Conservation (phyloP, 2,329 filamentous ascomycete genomes). For the Aplosporella prunicola region DNA sequence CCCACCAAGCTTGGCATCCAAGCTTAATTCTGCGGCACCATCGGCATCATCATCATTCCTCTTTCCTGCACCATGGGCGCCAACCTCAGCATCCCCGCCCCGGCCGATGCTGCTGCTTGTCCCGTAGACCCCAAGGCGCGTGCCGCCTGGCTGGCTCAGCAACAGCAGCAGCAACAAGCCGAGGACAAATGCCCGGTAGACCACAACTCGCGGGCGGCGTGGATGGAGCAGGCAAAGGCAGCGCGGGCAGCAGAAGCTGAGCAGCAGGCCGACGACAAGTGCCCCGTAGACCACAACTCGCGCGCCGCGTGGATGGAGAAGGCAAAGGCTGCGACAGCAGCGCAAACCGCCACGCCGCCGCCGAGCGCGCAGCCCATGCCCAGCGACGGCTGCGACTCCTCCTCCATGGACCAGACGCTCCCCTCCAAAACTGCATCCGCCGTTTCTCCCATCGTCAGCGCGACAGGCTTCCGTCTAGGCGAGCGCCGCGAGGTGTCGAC, state of each 20-base stretch:
- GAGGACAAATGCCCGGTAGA: constrained; percentile 97
- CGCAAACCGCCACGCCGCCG: constrained; percentile 22
- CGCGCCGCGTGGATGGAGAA: constrained; percentile 78
- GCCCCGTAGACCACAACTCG: constrained; percentile 84
- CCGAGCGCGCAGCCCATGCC: constrained; percentile 11
- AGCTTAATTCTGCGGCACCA: too few relatives aligned
- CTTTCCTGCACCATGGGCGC: too few relatives aligned
- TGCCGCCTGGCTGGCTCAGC: constrained; percentile 72
- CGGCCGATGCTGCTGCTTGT: constrained; percentile 43
- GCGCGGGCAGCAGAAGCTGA: too few relatives aligned
- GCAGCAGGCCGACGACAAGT: constrained; percentile 35
- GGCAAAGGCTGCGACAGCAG: constrained; percentile 37
- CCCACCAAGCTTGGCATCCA: too few relatives aligned
- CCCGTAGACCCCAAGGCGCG: constrained; percentile 87
- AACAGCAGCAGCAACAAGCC: too few relatives aligned
- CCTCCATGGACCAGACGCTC: constrained; percentile 15
- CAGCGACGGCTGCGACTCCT: constrained; percentile 28
- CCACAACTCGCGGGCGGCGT: constrained; percentile 76
- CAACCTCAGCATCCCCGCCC: too few relatives aligned
- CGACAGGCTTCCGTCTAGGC: constrained; percentile 26
- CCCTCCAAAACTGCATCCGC: constrained; percentile 15
- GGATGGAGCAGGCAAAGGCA: constrained; percentile 61
- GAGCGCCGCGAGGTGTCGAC: constrained; percentile 65
- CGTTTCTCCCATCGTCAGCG: constrained; percentile 11
- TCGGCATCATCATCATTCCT: too few relatives aligned